Base-by-base conservation (phyloP, 1,139 yeast species). In the Eremothecium gossypii region DNA sequence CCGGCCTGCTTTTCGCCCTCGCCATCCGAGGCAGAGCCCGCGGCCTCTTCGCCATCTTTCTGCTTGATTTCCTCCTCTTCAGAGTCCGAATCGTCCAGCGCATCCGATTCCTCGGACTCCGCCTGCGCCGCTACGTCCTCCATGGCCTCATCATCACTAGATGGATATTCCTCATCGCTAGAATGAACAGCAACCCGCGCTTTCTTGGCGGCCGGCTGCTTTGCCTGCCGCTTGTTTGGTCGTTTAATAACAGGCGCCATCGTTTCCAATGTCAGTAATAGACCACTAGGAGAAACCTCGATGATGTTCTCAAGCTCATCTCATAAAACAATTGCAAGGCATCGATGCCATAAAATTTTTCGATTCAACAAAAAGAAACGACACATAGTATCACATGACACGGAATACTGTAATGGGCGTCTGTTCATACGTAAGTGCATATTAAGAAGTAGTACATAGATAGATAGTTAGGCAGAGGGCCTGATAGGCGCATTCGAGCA, bases 91-190 rank as follows among this genome's bases (percentile, higher is more conserved):
- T 52, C 55, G 8, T 44, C 51, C 11, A 50, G 53, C 12, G 54
- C 55, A 31, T 48, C 56, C 9, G 57, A 27, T 48, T 56, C 67
- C 20, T 54, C 63, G 14, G 60, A 66, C 42, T 59, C 65, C 27
- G 57, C 66, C 11, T 49, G 46, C n/a, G 48, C 52, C 26, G 60
- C 64, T 10, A 5, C 29, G 27, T 34, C 37, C 13, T 9, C 27
- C 14, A n/a, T 9, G 14, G 61, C 60, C 14, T 58, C 66, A 30
- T 57, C 63, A 14, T 57, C 60, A 33, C 60, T 63, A 13, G 57
- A 50, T 35, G 44, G 40, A 38, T 51, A 54, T 13, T 55, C 58
- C 36, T 61, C 64, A 38, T 58, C 60, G 30, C 59, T 51, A 4
- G 62, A 56, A 36, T 57, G 54, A 7, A 58, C 51, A 14, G 62